Conservation (phyloP, 1,284 basidiomycete species). For the Psilocybe mexicana region DNA sequence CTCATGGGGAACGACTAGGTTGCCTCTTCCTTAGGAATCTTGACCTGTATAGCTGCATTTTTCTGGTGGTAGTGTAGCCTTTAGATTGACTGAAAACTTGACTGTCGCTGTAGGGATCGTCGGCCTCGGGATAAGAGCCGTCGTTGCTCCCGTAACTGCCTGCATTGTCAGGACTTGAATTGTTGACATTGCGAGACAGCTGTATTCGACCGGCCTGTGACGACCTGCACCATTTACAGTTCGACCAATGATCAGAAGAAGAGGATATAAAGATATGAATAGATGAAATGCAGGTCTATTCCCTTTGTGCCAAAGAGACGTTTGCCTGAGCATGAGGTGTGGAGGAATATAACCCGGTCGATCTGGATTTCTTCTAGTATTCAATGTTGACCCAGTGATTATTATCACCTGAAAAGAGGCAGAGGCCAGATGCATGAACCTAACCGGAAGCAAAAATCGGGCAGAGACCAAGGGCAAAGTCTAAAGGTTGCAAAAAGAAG, state of each 20-base stretch:
- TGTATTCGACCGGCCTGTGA: conserved; percentile 16
- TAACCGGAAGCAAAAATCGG: background rate
- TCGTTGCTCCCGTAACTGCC: background rate
- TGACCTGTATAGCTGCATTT: background rate
- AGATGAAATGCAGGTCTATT: background rate
- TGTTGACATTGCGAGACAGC: conserved; percentile 14
- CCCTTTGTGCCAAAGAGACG: conserved; percentile 18
- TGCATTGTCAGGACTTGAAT: conserved; percentile 8
- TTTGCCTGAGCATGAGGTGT: conserved; percentile 32
- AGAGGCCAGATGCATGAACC: background rate
- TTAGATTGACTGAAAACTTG: background rate
- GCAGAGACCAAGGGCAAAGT: conserved; percentile 11
- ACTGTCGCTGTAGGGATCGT: conserved; percentile 11
- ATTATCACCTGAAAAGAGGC: conserved; percentile 26
- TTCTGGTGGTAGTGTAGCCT: background rate
- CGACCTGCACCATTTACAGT: conserved; percentile 49
- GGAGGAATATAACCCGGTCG: conserved; percentile 6
- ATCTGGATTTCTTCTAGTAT: conserved; percentile 27
- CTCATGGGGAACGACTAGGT: background rate
- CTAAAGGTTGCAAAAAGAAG: background rate
- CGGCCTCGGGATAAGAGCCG: background rate
- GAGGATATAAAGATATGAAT: conserved; percentile 2
- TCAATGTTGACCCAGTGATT: conserved; percentile 39
- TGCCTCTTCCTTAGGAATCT: background rate
- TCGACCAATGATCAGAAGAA: conserved; percentile 48